A percentile compares a stretch with the other conserved stretches of the same genome.
Evolutionary conservation across 495 filamentous ascomycete species (phyloP).

Genomic region (Terfezia claveryi): DNA sequence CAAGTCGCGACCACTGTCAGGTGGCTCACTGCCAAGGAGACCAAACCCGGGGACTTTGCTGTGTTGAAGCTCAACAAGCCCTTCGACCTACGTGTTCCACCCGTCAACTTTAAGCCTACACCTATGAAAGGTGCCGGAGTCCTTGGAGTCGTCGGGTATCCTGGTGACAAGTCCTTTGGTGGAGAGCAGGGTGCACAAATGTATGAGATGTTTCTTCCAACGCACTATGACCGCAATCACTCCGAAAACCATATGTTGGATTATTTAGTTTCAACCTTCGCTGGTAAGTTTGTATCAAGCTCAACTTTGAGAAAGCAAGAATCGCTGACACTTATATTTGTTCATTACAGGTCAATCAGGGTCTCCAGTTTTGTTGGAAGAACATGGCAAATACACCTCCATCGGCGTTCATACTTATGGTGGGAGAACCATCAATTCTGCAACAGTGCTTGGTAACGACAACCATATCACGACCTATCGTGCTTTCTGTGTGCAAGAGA

Average conservation of each 20-base stretch:
- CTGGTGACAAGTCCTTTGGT: conserved; percentile 19
- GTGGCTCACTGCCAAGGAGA: conserved; percentile 18
- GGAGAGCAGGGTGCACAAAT: conserved; percentile 22
- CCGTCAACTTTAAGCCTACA: conserved; percentile 17
- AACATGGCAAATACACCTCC: too few species aligned
- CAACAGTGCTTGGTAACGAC: too few species aligned
- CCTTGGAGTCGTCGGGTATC: conserved; percentile 26
- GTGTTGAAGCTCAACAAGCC: conserved; percentile 22
- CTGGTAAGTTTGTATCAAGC: not conserved
- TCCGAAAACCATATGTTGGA: conserved; percentile 18
- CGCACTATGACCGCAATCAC: conserved; percentile 15
- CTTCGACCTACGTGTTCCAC: conserved; percentile 21
- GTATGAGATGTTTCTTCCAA: conserved; percentile 21
- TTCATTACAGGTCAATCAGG: too few species aligned
- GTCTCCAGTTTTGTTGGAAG: too few species aligned
- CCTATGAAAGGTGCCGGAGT: conserved; percentile 14
- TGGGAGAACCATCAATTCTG: too few species aligned
- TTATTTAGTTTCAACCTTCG: conserved; percentile 16
- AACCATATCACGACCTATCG: too few species aligned
- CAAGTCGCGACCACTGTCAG: conserved; percentile 20
- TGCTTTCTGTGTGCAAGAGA: too few species aligned
- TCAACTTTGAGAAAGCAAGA: too few species aligned
- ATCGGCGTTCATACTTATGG: too few species aligned
- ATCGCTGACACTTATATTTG: too few species aligned
- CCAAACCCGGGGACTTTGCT: conserved; percentile 21